Percentiles rank a stretch among this genome's conserved stretches.
Conservation (phyloP, 1,139 yeast genomes). For the Debaryomycetaceae sp. region DNA sequence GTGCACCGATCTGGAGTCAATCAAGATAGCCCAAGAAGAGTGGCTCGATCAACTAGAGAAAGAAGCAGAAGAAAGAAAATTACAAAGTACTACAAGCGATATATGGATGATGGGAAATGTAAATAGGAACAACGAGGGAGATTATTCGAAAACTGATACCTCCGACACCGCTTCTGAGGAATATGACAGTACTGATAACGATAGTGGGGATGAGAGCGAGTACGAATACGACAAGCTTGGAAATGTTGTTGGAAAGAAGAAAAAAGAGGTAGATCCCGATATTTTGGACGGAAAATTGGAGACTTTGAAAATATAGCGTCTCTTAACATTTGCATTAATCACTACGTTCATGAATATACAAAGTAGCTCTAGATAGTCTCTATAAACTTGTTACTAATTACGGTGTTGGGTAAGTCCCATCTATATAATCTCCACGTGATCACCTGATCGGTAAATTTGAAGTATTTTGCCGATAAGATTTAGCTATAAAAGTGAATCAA, state of each 20-base stretch:
- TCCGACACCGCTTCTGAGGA: slow-evolving; percentile 6
- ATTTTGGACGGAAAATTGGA: neutral
- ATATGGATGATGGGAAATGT: slow-evolving; percentile 80
- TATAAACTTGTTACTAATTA: neutral
- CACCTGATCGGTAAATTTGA: neutral
- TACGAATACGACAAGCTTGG: slow-evolving; percentile 6
- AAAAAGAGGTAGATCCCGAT: neutral
- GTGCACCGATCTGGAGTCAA: slow-evolving; percentile 79
- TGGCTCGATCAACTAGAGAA: slow-evolving; percentile 70
- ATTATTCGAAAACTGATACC: slow-evolving; percentile 5
- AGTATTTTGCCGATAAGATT: neutral
- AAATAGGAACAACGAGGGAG: slow-evolving; percentile 38
- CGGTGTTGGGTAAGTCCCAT: neutral
- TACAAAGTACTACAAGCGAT: slow-evolving; percentile 52
- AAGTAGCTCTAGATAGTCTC: neutral
- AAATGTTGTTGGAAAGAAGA: slow-evolving; percentile 2
- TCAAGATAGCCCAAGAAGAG: slow-evolving; percentile 66
- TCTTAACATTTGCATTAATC: neutral
- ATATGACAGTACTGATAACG: slow-evolving; percentile 7
- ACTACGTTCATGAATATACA: too few species aligned
- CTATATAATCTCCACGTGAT: neutral
- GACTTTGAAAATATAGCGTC: neutral
- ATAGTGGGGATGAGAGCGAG: slow-evolving; percentile 2
- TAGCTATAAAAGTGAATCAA: neutral
- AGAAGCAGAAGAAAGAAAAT: slow-evolving; percentile 65